Conservation (phyloP, 441 rosid species). For the Erodium texanum region DNA sequence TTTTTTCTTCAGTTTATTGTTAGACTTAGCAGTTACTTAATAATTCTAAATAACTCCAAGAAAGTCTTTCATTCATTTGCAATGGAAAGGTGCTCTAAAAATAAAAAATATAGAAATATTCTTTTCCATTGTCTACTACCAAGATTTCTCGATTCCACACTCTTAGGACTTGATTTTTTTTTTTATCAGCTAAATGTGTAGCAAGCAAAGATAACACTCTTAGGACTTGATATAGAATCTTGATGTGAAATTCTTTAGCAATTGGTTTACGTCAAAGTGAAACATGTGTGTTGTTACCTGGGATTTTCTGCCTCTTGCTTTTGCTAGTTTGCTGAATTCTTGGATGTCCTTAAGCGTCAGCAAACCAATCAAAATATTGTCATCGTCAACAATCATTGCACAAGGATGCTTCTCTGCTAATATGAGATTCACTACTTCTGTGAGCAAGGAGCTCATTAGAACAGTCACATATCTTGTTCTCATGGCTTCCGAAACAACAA, state of each 20-base stretch:
- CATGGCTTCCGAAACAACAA: constrained; percentile 83
- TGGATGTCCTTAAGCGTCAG: constrained; percentile 67
- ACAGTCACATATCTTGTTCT: constrained; percentile 72
- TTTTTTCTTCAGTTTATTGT: neutral
- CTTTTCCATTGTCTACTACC: neutral
- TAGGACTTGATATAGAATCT: neutral
- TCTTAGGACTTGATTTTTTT: neutral
- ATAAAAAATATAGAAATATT: too few relatives aligned
- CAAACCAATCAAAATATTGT: constrained; percentile 50
- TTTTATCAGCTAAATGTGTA: too few relatives aligned
- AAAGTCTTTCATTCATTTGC: neutral
- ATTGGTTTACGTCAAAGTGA: neutral
- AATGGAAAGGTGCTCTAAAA: neutral
- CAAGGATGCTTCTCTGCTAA: constrained; percentile 80
- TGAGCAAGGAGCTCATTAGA: constrained; percentile 50
- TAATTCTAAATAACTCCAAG: neutral
- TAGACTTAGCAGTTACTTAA: neutral
- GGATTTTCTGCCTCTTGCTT: constrained; percentile 29
- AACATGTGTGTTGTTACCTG: constrained; percentile 39
- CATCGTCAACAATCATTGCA: constrained; percentile 64
- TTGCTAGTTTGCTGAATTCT: constrained; percentile 40
- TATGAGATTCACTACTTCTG: constrained; percentile 72
- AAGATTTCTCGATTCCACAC: neutral
- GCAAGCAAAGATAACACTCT: too few relatives aligned
- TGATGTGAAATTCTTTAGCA: neutral